These are phyloP conservation scores for Tripterygium wilfordii DNA, from an alignment of 177 flowering plant species.

Conservation along the genomic window DNA sequence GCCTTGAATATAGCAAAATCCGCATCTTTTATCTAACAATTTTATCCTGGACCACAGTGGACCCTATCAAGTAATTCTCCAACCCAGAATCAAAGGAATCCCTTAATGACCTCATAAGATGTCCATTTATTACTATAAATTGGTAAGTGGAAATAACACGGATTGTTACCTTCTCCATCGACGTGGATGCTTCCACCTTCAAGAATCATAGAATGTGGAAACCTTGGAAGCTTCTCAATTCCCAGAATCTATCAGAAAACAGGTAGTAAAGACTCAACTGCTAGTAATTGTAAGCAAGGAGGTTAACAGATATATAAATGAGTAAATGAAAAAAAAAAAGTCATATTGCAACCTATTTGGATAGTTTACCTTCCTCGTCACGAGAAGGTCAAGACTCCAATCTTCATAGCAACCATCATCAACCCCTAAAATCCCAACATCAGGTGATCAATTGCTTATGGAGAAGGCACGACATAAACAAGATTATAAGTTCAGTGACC, in stretches of 20 bases:
- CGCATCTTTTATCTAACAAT: no score
- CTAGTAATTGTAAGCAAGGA: no score
- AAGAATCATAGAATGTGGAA: slow-evolving; percentile 67
- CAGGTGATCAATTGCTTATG: slow-evolving; percentile 4
- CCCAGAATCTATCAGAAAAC: slow-evolving; percentile 51
- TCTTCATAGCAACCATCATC: slow-evolving; percentile 84
- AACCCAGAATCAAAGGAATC: no score
- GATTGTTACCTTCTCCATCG: slow-evolving; percentile 76
- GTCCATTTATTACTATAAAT: not conserved
- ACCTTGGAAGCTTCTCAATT: slow-evolving; percentile 72
- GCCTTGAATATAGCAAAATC: no score
- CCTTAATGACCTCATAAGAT: no score
- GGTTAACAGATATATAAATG: no score
- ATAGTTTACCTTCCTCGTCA: slow-evolving; percentile 70
- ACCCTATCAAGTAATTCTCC: no score
- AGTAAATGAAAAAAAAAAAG: not conserved
- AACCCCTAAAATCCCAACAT: slow-evolving; percentile 37
- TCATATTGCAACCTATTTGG: not conserved
- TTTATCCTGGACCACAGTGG: no score
- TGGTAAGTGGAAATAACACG: not conserved
- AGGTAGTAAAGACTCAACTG: not conserved
- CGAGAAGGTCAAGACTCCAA: slow-evolving; percentile 82
- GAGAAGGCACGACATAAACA: not conserved
- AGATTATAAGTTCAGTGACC: not conserved
- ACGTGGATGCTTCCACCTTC: slow-evolving; percentile 99